Evolutionary conservation across 352 stramenopile genomes (phyloP).

Genomic region (Phytophthora tentaculata): DNA sequence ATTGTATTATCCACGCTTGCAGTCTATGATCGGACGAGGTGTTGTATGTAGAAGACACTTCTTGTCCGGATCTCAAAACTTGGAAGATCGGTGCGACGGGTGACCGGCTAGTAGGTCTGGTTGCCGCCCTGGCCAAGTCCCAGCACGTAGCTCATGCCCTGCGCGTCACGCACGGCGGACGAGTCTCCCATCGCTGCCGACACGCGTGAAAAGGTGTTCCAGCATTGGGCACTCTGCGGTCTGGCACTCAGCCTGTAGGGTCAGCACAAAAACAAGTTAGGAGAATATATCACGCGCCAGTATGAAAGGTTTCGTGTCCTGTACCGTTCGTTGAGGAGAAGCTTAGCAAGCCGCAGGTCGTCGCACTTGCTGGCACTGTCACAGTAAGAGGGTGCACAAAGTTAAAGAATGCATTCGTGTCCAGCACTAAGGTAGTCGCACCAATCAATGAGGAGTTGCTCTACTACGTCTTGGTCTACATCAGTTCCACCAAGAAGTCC

Average conservation of each 20-base stretch:
- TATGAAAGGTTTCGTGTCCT: neutral
- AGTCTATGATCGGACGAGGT: neutral
- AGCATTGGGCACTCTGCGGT: slow-evolving; percentile 83
- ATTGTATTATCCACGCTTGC: neutral
- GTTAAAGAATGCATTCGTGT: too few species aligned
- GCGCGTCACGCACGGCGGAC: slow-evolving; percentile 79
- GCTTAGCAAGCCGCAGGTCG: slow-evolving; percentile 71
- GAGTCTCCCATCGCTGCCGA: slow-evolving; percentile 72
- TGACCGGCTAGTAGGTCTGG: slow-evolving; percentile 61
- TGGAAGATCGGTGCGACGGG: neutral
- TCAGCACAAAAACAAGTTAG: slow-evolving; percentile 7
- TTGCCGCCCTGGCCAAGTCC: slow-evolving; percentile 81
- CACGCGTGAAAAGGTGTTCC: slow-evolving; percentile 78
- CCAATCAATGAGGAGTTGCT: slow-evolving; percentile 83
- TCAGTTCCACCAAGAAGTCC: slow-evolving; percentile 75
- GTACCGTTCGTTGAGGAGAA: slow-evolving; percentile 86
- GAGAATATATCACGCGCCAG: neutral
- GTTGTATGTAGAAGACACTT: neutral
- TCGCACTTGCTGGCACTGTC: slow-evolving; percentile 71
- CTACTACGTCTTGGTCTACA: slow-evolving; percentile 77
- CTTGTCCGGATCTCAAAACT: neutral
- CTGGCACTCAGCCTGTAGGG: slow-evolving; percentile 60
- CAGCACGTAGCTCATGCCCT: slow-evolving; percentile 90
- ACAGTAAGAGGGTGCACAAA: too few species aligned
- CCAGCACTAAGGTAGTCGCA: slow-evolving; percentile 32